Conservation (phyloP, 2,329 filamentous ascomycete species). For the Alternaria novae-zelandiae region DNA sequence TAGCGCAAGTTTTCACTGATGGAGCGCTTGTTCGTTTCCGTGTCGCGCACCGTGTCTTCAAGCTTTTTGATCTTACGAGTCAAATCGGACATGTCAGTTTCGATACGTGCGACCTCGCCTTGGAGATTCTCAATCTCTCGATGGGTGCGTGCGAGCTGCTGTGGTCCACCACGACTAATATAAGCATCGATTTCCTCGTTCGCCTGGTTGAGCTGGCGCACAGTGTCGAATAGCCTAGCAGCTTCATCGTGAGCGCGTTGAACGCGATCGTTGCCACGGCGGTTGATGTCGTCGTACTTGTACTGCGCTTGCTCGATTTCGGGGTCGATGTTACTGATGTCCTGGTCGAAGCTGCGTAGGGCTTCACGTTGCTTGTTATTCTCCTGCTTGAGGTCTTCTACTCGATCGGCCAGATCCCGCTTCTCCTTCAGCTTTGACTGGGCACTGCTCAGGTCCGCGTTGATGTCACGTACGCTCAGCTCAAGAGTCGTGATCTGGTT, state of each 20-base stretch:
- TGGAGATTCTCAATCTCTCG: constrained; percentile 73
- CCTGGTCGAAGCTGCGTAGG: constrained; percentile 72
- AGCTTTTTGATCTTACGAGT: constrained; percentile 77
- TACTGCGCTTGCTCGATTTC: constrained; percentile 77
- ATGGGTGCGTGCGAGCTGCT: constrained; percentile 72
- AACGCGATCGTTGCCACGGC: constrained; percentile 74
- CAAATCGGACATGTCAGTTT: constrained; percentile 71
- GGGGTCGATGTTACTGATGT: constrained; percentile 76
- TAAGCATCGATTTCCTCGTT: constrained; percentile 83
- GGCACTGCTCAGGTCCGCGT: constrained; percentile 73
- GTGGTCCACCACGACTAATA: constrained; percentile 74
- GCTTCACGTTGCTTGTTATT: constrained; percentile 71
- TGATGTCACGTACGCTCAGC: constrained; percentile 76
- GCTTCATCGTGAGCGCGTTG: constrained; percentile 74
- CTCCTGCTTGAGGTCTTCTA: constrained; percentile 74
- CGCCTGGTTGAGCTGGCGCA: constrained; percentile 77
- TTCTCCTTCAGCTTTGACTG: constrained; percentile 83
- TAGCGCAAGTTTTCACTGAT: constrained; percentile 90
- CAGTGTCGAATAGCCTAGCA: constrained; percentile 72
- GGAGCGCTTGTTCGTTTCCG: constrained; percentile 81
- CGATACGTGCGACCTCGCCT: constrained; percentile 67
- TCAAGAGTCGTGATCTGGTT: constrained; percentile 74
- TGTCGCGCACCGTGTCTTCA: constrained; percentile 77
- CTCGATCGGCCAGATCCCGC: constrained; percentile 69
- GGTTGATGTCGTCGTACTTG: constrained; percentile 77